Conservation (phyloP, 257 asterid genomes). For the Nicotiana tabacum region DNA sequence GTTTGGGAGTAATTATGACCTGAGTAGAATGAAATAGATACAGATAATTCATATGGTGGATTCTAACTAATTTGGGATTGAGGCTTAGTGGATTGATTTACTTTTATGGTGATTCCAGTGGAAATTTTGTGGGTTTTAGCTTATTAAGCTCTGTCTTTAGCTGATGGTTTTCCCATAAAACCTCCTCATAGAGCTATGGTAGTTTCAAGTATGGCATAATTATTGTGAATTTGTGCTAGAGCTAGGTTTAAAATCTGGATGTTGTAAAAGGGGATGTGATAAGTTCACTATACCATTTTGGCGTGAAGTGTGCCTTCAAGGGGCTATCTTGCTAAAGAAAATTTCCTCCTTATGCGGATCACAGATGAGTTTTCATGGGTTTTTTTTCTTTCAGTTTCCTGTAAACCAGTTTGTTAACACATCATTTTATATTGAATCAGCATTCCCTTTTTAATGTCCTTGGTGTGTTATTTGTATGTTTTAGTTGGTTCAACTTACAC, state of each 20-base stretch:
- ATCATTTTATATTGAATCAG: neutral
- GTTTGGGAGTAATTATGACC: neutral
- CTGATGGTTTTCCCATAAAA: neutral
- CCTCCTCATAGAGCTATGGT: neutral
- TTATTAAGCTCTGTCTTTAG: neutral
- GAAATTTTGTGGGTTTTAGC: constrained; percentile 1
- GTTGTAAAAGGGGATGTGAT: neutral
- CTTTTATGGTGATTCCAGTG: neutral
- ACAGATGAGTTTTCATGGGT: neutral
- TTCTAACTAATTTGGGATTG: neutral
- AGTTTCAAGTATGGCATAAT: neutral
- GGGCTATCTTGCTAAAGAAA: neutral
- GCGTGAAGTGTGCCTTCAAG: neutral
- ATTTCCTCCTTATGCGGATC: neutral
- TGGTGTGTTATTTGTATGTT: neutral
- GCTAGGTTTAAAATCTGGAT: neutral
- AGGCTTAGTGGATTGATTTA: neutral
- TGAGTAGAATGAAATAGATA: neutral
- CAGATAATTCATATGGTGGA: neutral
- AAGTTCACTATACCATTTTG: neutral
- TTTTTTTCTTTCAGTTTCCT: neutral
- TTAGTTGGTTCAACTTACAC: neutral
- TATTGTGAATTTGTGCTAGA: neutral
- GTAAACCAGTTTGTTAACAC: neutral
- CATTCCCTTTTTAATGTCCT: neutral